Conservation (phyloP, 2,329 filamentous ascomycete species). For the Talaromyces sp. region DNA sequence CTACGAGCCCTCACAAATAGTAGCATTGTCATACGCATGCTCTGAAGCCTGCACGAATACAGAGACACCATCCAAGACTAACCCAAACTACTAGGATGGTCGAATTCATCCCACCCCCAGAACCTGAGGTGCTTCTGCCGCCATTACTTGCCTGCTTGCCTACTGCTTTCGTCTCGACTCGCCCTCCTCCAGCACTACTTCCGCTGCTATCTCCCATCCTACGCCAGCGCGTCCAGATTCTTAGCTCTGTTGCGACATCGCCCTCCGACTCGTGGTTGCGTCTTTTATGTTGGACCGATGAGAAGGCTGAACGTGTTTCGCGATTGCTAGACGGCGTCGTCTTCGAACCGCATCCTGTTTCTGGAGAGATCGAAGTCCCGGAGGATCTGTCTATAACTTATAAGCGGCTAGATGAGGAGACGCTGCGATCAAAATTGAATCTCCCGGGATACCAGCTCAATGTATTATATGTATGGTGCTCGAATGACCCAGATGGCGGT, state of each 20-base stretch:
- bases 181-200: slow-evolving; percentile 59
- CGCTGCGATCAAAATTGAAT: slow-evolving; percentile 54
- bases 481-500: slow-evolving; percentile 51
- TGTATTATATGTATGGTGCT: slow-evolving; percentile 61
- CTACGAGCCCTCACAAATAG: neutral
- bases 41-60: neutral
- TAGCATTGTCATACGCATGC: neutral
- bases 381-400: slow-evolving; percentile 56
- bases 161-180: slow-evolving; percentile 57
- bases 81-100: slow-evolving; percentile 43
- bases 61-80: neutral
- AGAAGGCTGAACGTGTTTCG: slow-evolving; percentile 52
- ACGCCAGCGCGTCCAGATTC: slow-evolving; percentile 58
- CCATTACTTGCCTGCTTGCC: slow-evolving; percentile 63
- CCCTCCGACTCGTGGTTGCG: slow-evolving; percentile 55
- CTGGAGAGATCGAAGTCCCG: slow-evolving; percentile 62
- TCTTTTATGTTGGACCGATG: slow-evolving; percentile 57
- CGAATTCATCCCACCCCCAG: slow-evolving; percentile 53
- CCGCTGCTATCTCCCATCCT: slow-evolving; percentile 62
- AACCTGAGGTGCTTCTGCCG: slow-evolving; percentile 56
- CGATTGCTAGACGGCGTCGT: slow-evolving; percentile 52
- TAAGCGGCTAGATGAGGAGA: slow-evolving; percentile 60
- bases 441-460: slow-evolving; percentile 55
- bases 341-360: slow-evolving; percentile 62
- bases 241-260: slow-evolving; percentile 46